Base-by-base conservation (phyloP, 495 filamentous ascomycete species). In the Hypoxylon lienhwacheense region DNA sequence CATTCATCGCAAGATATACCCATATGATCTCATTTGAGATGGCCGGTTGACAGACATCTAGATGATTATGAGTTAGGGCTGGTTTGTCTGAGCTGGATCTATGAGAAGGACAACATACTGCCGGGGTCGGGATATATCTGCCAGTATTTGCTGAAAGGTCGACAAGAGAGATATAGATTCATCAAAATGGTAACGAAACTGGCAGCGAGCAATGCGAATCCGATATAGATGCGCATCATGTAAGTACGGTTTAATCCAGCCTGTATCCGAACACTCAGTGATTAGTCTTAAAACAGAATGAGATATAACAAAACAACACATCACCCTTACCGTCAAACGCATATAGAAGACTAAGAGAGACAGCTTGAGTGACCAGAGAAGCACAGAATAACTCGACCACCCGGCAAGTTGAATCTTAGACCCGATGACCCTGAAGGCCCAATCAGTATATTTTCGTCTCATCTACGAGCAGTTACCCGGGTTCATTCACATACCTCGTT, bases 301-400 rank as follows among this genome's bases (percentile, higher is more conserved):
- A 15, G 0, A 11, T 16, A 17, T 7, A 32, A 26, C 5, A n/a
- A 37, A 36, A 8, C 15, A 20, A 31, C 26, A 34, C 31, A 16
- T 34, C 55, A 14, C 19, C 7, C 73, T 66, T 67, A 82, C 79
- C 32, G 79, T 82, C 20, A 85, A 69, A 41, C 81, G 72, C 31
- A 78, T 72, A 54, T 81, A 85, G 54, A 85, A 83, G 29, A 81
- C 64, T 7, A 77, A 65, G 69, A 83, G 77, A 44, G 79, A 80
- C 0, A 73, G 63, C 67, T 85, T 85, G 47, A 84, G 52, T 19
- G 74, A 61, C 72, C 75, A 80, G 14, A 83, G 64, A 33, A 85
- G 53, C 4, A 74, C 65, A 0, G 78, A 78, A 46, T 85, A 83
- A 14, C 74, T 57, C 3, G 79, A 77, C 81, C 81, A 84, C 6